These are phyloP conservation scores for Aureobasidium sp. DNA, from an alignment of 2,329 filamentous ascomycete species.

Conservation along the genomic window DNA sequence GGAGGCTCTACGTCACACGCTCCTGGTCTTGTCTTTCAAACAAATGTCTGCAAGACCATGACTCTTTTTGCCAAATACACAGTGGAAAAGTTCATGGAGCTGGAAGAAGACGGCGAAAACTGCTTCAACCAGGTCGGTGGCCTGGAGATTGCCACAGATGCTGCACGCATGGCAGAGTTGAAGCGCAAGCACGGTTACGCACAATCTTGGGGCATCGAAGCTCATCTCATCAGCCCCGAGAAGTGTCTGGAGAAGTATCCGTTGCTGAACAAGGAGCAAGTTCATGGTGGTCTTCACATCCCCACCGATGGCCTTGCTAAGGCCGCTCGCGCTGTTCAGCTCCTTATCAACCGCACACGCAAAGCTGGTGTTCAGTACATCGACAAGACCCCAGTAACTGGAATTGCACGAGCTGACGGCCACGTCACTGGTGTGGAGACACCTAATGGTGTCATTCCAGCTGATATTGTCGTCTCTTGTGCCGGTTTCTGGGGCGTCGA, in stretches of 20 bases:
- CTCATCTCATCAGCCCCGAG: constrained; percentile 45
- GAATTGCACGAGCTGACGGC: constrained; percentile 44
- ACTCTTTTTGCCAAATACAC: constrained; percentile 55
- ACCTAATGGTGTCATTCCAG: constrained; percentile 42
- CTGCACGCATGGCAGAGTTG: constrained; percentile 51
- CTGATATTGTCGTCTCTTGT: constrained; percentile 57
- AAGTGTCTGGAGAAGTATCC: constrained; percentile 51
- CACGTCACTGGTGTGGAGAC: constrained; percentile 53
- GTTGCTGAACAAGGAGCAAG: constrained; percentile 44
- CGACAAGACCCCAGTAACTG: constrained; percentile 51
- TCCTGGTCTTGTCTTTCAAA: constrained; percentile 59
- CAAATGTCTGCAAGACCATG: constrained; percentile 52
- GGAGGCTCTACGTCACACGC: constrained; percentile 61
- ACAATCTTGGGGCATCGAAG: constrained; percentile 54
- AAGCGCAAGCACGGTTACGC: constrained; percentile 58
- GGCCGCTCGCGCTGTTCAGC: constrained; percentile 54
- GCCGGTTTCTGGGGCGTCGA: constrained; percentile 62
- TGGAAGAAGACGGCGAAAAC: constrained; percentile 42
- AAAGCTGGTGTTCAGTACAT: constrained; percentile 54
- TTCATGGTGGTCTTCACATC: constrained; percentile 54
- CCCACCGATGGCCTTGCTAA: constrained; percentile 55
- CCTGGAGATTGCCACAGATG: constrained; percentile 56
- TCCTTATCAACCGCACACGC: constrained; percentile 53
- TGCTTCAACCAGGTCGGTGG: constrained; percentile 60
- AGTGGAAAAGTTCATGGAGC: constrained; percentile 51